Percentiles rank a stretch among this genome's conserved stretches.
Evolutionary conservation across 75 land plant genomes (phyloP).

Genomic region (Pseudotsuga menziesii): DNA sequence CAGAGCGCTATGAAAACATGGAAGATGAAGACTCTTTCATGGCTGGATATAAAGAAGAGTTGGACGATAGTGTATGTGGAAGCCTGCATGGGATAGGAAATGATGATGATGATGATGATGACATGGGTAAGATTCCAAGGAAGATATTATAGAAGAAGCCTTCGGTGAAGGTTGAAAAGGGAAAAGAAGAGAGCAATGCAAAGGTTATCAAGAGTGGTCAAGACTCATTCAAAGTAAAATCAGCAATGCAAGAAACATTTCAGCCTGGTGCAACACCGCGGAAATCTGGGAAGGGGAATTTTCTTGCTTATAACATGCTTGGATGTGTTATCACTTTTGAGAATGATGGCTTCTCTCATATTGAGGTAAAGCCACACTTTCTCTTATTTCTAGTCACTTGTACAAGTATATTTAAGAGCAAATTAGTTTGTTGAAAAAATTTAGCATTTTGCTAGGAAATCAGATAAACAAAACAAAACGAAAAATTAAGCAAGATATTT

Average conservation of each 20-base stretch:
- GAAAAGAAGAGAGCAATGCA: conserved; percentile 9
- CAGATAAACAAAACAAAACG: too few species aligned
- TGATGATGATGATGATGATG: conserved; percentile 34
- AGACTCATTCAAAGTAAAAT: conserved; percentile 14
- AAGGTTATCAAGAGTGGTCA: conserved; percentile 3
- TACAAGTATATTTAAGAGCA: too few species aligned
- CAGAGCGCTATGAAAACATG: conserved; percentile 12
- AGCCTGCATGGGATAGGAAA: conserved; percentile 47
- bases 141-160: conserved; percentile 27
- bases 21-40: conserved; percentile 35
- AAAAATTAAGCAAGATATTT: too few species aligned
- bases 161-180: conserved; percentile 4
- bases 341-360: too few species aligned
- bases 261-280: too few species aligned
- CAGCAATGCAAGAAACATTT: conserved; percentile 59
- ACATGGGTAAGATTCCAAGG: conserved; percentile 24
- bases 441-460: too few species aligned
- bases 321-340: too few species aligned
- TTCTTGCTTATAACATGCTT: too few species aligned
- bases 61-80: conserved; percentile 24
- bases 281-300: too few species aligned
- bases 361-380: too few species aligned
- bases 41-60: conserved; percentile 34
- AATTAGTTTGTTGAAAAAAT: too few species aligned
- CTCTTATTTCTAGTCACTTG: too few species aligned